A percentile compares a stretch with the other conserved stretches of the same genome.
Conservation (phyloP, 352 stramenopile genomes). For the Phytophthora macrochlamydospora region DNA sequence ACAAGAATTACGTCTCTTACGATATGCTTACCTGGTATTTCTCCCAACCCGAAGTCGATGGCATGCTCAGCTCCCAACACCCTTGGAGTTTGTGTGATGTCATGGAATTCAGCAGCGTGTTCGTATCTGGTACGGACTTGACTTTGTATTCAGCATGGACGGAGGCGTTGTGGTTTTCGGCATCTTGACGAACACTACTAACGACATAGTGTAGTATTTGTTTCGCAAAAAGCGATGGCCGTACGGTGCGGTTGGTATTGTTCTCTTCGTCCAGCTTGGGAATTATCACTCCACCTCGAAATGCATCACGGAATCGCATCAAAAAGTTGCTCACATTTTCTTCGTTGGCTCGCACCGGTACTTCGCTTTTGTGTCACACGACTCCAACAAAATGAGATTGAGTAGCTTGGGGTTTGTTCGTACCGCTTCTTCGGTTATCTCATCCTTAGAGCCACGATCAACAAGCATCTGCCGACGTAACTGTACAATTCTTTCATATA, state of each 20-base stretch:
- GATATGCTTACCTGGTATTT: slow-evolving; percentile 36
- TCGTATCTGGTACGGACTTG: slow-evolving; percentile 70
- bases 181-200: slow-evolving; percentile 40
- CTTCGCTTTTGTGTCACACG: slow-evolving; percentile 51
- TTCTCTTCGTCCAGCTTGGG: slow-evolving; percentile 35
- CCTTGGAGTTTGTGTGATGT: slow-evolving; percentile 60
- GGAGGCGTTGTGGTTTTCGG: slow-evolving; percentile 40
- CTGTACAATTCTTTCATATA: slow-evolving; percentile 41
- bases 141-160: slow-evolving; percentile 58
- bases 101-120: slow-evolving; percentile 52
- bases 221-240: slow-evolving; percentile 22
- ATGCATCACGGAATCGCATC: slow-evolving; percentile 62
- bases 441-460: slow-evolving; percentile 20
- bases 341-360: slow-evolving; percentile 37
- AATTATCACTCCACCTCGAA: slow-evolving; percentile 48
- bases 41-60: slow-evolving; percentile 50
- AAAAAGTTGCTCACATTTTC: slow-evolving; percentile 69
- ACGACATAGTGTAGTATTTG: slow-evolving; percentile 53
- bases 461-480: slow-evolving; percentile 14
- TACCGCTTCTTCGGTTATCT: slow-evolving; percentile 28
- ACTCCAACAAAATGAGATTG: slow-evolving; percentile 61
- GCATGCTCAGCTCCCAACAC: slow-evolving; percentile 28
- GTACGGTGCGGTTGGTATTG: slow-evolving; percentile 13
- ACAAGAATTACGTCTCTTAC: background rate
- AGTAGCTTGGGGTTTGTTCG: slow-evolving; percentile 24